Evolutionary conservation across 805 yeast genomes (phyloP), one percentile per base, ranked within the genome.

Genomic region (Zygosaccharomyces siamensis): DNA sequence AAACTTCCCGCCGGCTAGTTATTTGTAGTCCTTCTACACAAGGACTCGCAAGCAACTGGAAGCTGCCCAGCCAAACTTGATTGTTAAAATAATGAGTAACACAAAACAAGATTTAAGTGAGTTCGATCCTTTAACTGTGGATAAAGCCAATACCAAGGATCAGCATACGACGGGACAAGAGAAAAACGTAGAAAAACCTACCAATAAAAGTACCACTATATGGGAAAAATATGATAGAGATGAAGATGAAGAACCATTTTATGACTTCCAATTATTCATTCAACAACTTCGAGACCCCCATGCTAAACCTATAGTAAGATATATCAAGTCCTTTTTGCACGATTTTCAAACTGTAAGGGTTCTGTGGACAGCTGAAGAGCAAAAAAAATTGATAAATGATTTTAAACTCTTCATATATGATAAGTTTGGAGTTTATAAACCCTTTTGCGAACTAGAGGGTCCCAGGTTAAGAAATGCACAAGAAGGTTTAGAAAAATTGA

Each of bases 401-500:
- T 93, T 95, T 70, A 81, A 84, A 58, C 59, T 56, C 0, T 90
- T 90, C 62, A 80, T 90, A 47, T 78, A 75, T 48, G 81, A 75
- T 14, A 84, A 84, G 60, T 77, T 87, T 67, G 53, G 66, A 2
- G 63, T 72, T 12, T 82, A 73, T 58, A 85, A 84, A 52, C 97
- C 97, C 1, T 92, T 93, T 64, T 75, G 79, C 20, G 70, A 78
- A 2, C 75, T 88, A 72, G 81, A 80, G 14, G 77, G 74, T 2
- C 72, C 73, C 18, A 81, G 77, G 46, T 69, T 86, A 44, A 81
- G 75, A 33, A 89, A 90, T 61, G 83, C 95, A 2, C 72, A 83
- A 55, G 97, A 89, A 58, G 99, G 99, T 0, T 74, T 93, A 58
- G 99, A 93, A 66, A 93, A 93, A 65, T 74, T 93, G 38, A 75